Base-by-base conservation (phyloP, 768 basidiomycete genomes). In the Termitomyces eurrhizus region DNA sequence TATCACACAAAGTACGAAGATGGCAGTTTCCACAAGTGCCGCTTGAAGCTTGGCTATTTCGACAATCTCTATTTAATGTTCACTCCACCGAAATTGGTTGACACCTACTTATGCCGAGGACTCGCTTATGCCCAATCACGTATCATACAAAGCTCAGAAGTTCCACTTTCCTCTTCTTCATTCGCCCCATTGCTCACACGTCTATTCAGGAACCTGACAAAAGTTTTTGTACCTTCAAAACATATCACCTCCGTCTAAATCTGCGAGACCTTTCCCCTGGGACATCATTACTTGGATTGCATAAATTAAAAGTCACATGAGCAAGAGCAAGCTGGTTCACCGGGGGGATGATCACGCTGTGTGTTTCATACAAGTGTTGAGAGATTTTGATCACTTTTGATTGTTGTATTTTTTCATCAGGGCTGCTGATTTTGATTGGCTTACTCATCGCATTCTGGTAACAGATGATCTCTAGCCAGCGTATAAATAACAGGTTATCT, bases 341-440 rank as follows among this genome's bases (percentile, higher is more conserved):
- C 21, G 63, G 57, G 67, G 68, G 26, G 42, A 56, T 16, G 62
- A 63, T 32, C 64, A 64, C 8, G 68, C 66, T 24, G 66, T 68
- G 59, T 13, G 62, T 44, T 42, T 29, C 29, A 29, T 3, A 29
- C 29, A 29, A 29, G 29, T 29, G 29, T 29, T 29, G 29, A 29
- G 44, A 45, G 44, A 24, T 45, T 45, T 29, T 29, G 29, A 29
- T 29, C 29, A 29, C 29, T 29, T 29, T 26, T 24, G 24, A 33
- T n/a, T 33, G 32, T 7, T 24, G 29, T 5, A n/a, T 24, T 26
- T 42, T 24, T n/a, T 58, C 21, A 9, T 51, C 50, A 68, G 64
- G 59, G 67, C 9, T 42, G 72, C 70, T 24, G 70, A 72, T 58
- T 73, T 66, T 48, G 67, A 69, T 72, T 73, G 70, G 61, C 56